Base-by-base conservation (phyloP, 108 stramenopile species). In the Skeletonema costatum region DNA sequence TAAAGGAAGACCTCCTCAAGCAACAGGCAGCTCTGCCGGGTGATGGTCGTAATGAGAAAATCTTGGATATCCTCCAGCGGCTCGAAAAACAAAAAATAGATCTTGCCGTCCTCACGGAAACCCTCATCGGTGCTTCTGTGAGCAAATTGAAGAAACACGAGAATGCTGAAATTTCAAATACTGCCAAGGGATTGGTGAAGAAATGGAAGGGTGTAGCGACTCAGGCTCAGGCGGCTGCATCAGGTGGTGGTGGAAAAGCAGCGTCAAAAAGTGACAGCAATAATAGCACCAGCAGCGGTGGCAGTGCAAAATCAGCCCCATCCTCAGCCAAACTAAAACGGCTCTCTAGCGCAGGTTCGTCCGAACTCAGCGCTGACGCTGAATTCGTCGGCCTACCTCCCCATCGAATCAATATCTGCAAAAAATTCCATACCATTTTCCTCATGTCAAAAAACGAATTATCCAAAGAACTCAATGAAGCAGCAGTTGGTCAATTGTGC, bases 141-240 rank as follows among this genome's bases (percentile, higher is more conserved):
- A 87, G 89, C 46, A 91, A 90, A 70, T 82, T 92, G 60, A 97
- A 97, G 73, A 71, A 74, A 11, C 89, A 94, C 64, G 42, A 46
- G 19, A 67, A 82, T 31, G 77, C 48, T 2, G 58, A 75, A 39
- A 71, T 94, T 7, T 85, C 90, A 3, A 77, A 65, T 19, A 66
- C 61, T 13, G 92, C 93, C 46, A 92, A 92, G 60, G 68, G 69
- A 6, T 65, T 97, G 63, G 87, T 97, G 12, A 93, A 93, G 70
- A 92, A 93, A 63, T 97, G 96, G 96, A 97, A 97, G 74, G 70
- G 90, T 56, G 76, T 91, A 0, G 95, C 96, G n/a, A 79, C 83
- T 41, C 70, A 78, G 56, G 76, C 82, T 74, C 88, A 75, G 75
- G 46, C 33, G 48, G 53, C 39, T 62, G 29, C 64, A 33, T 39